phyloP scores from a whole-genome alignment of 2,329 filamentous ascomycete genomes.

The Arthrobotrys megalospora region DNA sequence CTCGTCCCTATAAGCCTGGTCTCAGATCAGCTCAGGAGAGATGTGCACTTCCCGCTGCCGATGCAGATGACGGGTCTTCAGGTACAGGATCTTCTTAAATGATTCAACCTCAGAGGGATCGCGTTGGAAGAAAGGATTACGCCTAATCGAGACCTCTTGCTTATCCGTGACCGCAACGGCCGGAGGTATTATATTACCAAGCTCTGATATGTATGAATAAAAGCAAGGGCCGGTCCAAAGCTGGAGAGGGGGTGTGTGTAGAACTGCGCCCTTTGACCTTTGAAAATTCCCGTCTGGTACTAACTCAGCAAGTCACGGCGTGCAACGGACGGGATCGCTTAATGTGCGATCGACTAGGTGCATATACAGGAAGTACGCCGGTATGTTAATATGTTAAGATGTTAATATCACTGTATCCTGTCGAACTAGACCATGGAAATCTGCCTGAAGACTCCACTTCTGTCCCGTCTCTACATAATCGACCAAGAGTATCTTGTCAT shows the following conservation, averaged over 20 bases:
- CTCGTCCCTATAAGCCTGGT: constrained; percentile 43
- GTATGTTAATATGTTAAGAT: constrained; percentile 33
- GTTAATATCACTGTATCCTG: constrained; percentile 35
- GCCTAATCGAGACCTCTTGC: constrained; percentile 34
- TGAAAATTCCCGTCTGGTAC: constrained; percentile 4
- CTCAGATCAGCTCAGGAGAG: constrained; percentile 60
- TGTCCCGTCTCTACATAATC: constrained; percentile 57
- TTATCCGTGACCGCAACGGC: constrained; percentile 39
- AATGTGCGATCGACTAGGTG: constrained; percentile 61
- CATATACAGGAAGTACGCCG: constrained; percentile 57
- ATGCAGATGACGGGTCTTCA: constrained; percentile 45
- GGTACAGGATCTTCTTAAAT: constrained; percentile 20
- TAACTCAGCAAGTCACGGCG: constrained; percentile 16
- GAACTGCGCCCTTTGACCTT: constrained; percentile 40
- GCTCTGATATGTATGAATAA: neutral
- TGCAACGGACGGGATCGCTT: constrained; percentile 62
- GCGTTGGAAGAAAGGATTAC: constrained; percentile 11
- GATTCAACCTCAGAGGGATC: neutral
- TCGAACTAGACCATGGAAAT: constrained; percentile 48
- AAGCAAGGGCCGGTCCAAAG: constrained; percentile 46
- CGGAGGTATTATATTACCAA: constrained; percentile 25
- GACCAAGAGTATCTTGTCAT: constrained; percentile 19
- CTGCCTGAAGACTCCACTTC: constrained; percentile 57
- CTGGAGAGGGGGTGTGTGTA: constrained; percentile 31
- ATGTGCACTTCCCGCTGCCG: constrained; percentile 52